Evolutionary conservation across 208 protist species (phyloP), one percentile per base, ranked within the genome.

Genomic region (Zelonia costaricensis): DNA sequence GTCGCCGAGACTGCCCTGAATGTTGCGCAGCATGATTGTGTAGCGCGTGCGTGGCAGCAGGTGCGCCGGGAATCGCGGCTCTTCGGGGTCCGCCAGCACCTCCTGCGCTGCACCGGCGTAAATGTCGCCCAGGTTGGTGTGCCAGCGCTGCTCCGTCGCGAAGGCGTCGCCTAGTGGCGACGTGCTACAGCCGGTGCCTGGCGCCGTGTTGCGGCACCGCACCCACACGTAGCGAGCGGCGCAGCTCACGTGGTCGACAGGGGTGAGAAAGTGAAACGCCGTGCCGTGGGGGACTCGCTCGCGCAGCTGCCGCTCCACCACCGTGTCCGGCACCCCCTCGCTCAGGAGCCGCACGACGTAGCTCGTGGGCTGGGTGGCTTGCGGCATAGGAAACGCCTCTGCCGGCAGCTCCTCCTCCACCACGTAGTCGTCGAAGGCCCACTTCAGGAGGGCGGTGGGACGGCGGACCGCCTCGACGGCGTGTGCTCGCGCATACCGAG

Each of bases 401-500:
- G 47, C 59, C 3, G 82, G 72, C 18, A 91, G 65, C 45, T 76
- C 48, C 51, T 94, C 84, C 57, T 91, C 73, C 22, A 94, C 78
- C 40, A 88, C 61, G 49, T 78, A 86, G 56, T 94, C 88, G 47
- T 94, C 88, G 62, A 92, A 94, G 13, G 88, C 74, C 85, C 88
- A 94, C 69, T 94, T 94, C 56, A 94, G 67, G 22, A 94, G 67
- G 1, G 74, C 88, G 12, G 72, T 70, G 2, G 85, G 72, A 1
- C 88, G 76, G 55, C 52, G 44, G 20, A 18, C 48, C n/a, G 59
- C 42, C 22, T 51, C 60, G 15, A 5, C 20, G 3, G 43, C 5
- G 39, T 33, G 22, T 47, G 39, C 20, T 33, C 28, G 12, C n/a
- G 35, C 15, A 31, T 31, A 47, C 6, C 51, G 36, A 13, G 51